These are phyloP conservation scores for Penicillium sp. DNA, from an alignment of 2,329 filamentous ascomycete genomes.

Conservation along the genomic window DNA sequence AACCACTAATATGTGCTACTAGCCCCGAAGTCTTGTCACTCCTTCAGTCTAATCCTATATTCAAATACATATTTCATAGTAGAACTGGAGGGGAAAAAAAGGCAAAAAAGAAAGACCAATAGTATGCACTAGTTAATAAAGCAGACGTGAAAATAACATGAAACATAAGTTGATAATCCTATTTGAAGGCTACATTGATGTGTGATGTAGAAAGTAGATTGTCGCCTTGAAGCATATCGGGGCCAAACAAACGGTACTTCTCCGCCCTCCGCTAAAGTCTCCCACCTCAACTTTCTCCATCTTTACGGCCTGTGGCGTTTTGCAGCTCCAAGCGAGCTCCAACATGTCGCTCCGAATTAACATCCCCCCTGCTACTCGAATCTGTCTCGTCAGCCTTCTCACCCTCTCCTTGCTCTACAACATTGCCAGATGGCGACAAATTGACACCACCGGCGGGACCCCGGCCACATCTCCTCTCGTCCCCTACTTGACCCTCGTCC, in stretches of 20 bases:
- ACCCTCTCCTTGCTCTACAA: slow-evolving; percentile 76
- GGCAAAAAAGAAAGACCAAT: background rate
- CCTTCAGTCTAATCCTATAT: too few species aligned
- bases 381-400: slow-evolving; percentile 70
- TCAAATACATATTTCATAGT: too few species aligned
- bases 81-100: too few species aligned
- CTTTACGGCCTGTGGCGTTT: slow-evolving; percentile 2
- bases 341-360: slow-evolving; percentile 81
- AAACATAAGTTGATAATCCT: background rate
- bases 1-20: background rate
- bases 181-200: background rate
- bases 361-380: slow-evolving; percentile 85
- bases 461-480: slow-evolving; percentile 58
- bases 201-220: background rate
- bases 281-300: slow-evolving; percentile 10
- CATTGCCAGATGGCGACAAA: slow-evolving; percentile 61
- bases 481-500: slow-evolving; percentile 84
- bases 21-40: too few species aligned
- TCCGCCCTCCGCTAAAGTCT: slow-evolving; percentile 7
- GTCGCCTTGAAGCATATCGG: background rate
- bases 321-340: slow-evolving; percentile 15
- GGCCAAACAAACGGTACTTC: slow-evolving; percentile 1
- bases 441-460: slow-evolving; percentile 58
- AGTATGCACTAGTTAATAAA: background rate
- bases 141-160: background rate